Conservation (phyloP, 208 protist species). For the Trichomonas vaginalis region DNA sequence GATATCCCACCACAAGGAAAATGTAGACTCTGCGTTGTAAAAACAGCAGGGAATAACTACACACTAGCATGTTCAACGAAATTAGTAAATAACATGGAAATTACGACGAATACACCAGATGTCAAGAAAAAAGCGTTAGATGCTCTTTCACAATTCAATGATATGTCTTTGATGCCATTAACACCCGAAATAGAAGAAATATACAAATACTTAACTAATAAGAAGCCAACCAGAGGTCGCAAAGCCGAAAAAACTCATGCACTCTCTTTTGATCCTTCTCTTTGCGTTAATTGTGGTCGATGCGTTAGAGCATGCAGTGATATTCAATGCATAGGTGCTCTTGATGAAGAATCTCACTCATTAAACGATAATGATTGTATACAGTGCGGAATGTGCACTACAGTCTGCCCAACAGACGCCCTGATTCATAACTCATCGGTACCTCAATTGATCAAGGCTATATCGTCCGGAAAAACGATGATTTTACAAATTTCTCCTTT, state of each 20-base stretch:
- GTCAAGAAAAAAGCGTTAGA: neutral
- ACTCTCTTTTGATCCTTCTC: neutral
- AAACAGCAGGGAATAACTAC: neutral
- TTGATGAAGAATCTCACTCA: neutral
- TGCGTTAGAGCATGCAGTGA: neutral
- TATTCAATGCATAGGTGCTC: neutral
- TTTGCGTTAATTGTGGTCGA: neutral
- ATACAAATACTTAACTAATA: constrained; percentile 32
- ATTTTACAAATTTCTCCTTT: constrained; percentile 35
- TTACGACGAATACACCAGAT: neutral
- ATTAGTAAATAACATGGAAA: neutral
- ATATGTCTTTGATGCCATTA: neutral
- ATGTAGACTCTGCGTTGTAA: neutral
- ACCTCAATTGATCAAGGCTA: constrained; percentile 3
- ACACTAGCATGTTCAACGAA: neutral
- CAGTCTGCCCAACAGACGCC: constrained; percentile 36
- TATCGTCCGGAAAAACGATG: neutral
- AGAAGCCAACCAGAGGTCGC: constrained; percentile 28
- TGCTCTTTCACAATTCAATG: neutral
- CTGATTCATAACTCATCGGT: constrained; percentile 23
- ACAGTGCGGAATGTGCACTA: constrained; percentile 40
- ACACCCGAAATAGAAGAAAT: constrained; percentile 24
- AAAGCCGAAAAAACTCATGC: neutral
- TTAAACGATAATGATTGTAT: constrained; percentile 33
- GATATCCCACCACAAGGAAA: neutral